These are phyloP conservation scores for Orbilia quercus DNA, from an alignment of 2,329 filamentous ascomycete genomes.

Conservation along the genomic window DNA sequence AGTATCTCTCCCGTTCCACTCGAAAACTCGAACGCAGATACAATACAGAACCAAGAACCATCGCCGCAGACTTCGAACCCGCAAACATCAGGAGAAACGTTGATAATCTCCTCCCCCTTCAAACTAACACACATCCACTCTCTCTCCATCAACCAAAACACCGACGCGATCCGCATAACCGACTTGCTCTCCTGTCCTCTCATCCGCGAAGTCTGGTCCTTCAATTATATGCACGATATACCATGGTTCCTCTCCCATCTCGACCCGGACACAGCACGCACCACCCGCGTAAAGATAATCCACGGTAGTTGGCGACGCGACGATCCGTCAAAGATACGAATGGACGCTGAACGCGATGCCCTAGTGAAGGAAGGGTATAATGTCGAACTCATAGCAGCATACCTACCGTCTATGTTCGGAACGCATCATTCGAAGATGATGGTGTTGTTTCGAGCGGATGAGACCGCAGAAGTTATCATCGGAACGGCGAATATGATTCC, in stretches of 20 bases:
- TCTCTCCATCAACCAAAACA: conserved; percentile 71
- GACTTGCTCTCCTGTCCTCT: conserved; percentile 80
- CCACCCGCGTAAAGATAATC: conserved; percentile 69
- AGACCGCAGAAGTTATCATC: conserved; percentile 80
- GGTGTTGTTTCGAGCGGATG: conserved; percentile 80
- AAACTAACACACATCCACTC: conserved; percentile 77
- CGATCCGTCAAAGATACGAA: conserved; percentile 22
- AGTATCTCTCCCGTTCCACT: background rate
- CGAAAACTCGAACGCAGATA: background rate
- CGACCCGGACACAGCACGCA: conserved; percentile 66
- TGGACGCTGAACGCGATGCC: conserved; percentile 37
- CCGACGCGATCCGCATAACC: conserved; percentile 72
- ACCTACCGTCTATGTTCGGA: conserved; percentile 84
- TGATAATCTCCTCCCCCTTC: conserved; percentile 72
- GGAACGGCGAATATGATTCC: conserved; percentile 93
- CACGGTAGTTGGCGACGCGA: conserved; percentile 70
- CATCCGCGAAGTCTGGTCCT: conserved; percentile 77
- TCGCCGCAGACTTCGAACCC: no score
- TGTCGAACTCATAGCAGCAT: conserved; percentile 77
- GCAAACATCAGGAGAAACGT: conserved; percentile 2
- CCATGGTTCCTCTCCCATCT: conserved; percentile 70
- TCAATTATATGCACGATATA: conserved; percentile 75
- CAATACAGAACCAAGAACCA: no score
- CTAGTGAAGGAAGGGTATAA: conserved; percentile 67
- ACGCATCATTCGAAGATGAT: conserved; percentile 92